Evolutionary conservation across 208 protist genomes (phyloP), one percentile per base, ranked within the genome.

Genomic region (Trypanosoma melophagium): DNA sequence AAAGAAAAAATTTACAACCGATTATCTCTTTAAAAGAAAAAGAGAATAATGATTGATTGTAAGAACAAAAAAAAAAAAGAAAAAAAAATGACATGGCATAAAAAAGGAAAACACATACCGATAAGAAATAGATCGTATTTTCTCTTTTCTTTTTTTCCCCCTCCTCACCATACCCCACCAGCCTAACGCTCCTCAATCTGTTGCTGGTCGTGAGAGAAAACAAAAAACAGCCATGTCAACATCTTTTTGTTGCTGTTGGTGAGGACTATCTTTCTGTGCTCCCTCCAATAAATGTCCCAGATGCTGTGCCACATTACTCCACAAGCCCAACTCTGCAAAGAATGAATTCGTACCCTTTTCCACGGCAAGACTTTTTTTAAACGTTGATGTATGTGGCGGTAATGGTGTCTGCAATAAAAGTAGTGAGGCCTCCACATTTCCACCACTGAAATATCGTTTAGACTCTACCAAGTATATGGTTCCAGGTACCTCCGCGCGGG

Each of bases 381-480:
- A 75, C 17, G 16, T 53, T 35, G 60, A n/a, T 17, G 35, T 55
- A 45, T 10, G 22, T 14, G 69, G 60, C 1, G 38, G 52, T 49
- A 62, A 24, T 24, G 70, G 70, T 31, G 70, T 67, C 41, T 76
- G 70, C 45, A 70, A 3, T 10, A 76, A 28, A 10, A 28, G 7
- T 17, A 76, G 45, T 17, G 70, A 66, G 1, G 70, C 70, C 57
- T 69, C 57, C 49, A 61, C 55, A 14, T 19, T 13, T 16, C 16
- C 21, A 21, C 3, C 45, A 7, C 22, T 19, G 19, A 64, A 35
- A 47, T n/a, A 40, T 9, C 47, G 38, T 21, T 44, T 69, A 42
- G 61, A 56, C 25, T 76, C 70, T n/a, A 76, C 47, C 24, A 69
- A 57, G 53, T 76, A 76, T 25, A 76, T 25, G 5, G 70, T 40